Evolutionary conservation across 1,284 basidiomycete species (phyloP), one percentile per base, ranked within the genome.

Genomic region (Pascua guehoae): DNA sequence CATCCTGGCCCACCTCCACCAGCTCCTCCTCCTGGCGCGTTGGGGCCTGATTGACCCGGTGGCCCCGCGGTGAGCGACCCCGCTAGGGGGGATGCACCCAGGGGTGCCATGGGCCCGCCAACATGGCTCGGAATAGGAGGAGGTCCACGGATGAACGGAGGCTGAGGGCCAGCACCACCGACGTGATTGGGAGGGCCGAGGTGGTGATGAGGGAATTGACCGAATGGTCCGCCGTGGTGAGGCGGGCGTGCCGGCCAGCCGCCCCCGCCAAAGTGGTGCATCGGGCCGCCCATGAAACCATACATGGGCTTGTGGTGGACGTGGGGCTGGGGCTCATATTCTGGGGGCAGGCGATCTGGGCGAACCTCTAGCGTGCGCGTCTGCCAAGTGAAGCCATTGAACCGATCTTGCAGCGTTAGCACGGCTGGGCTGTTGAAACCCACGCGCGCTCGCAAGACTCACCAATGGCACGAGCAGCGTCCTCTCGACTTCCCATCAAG

Each of bases 341-440:
- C 79, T 61, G 79, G 79, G 47, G 83, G 82, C 56, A 92, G 79
- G 36, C 90, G 83, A 75, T 95, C 91, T 10, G 87, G 87, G 17
- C 91, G 83, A 37, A 95, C 91, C 76, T 95, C 91, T 24, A 94
- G 84, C 32, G 88, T 84, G n/a, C 91, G 81, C 4, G 88, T 89
- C 76, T 94, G 91, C 91, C 91, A 95, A 39, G 85, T 86, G 73
- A 89, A 93, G 8, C 91, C 90, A 69, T 93, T 89, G 76, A 92
- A 92, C 82, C 91, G 69, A 48, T 72, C 69, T 70, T 52, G 18
- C 41, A 12, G 17, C 14, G 24, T 54, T 47, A 54, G 57, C 5
- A 10, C 24, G 24, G 7, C 24, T 32, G 37, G n/a, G 17, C 5
- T 32, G 24, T 41, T 41, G 41, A 16, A 36, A 32, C 24, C 24